These are phyloP conservation scores for Tagetes erecta DNA, from an alignment of 129 eudicot species.

Conservation along the genomic window DNA sequence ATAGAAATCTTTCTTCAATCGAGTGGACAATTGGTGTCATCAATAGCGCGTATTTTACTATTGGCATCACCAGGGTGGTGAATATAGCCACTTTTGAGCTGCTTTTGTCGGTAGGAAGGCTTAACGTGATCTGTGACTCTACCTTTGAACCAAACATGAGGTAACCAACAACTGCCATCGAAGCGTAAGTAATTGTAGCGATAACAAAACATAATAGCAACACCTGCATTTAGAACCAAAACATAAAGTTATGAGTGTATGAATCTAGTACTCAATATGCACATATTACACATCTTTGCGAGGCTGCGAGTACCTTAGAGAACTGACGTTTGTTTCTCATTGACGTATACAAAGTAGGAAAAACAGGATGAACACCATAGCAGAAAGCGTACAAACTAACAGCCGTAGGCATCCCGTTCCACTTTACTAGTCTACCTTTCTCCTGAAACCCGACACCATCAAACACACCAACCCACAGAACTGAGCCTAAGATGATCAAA, in stretches of 20 bases:
- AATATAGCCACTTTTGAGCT: conserved; percentile 24
- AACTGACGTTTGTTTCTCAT: conserved; percentile 62
- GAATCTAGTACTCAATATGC: not conserved
- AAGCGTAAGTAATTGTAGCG: conserved; percentile 15
- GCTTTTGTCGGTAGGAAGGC: conserved; percentile 19
- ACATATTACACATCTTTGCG: too few species aligned
- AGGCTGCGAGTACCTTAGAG: conserved; percentile 46
- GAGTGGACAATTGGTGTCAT: conserved; percentile 20
- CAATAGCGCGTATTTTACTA: conserved; percentile 21
- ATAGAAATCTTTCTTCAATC: conserved; percentile 3
- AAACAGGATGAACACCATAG: conserved; percentile 86
- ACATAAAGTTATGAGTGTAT: not conserved
- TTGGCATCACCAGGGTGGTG: conserved; percentile 8
- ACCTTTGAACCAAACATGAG: conserved; percentile 27
- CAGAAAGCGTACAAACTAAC: conserved; percentile 78
- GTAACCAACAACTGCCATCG: conserved; percentile 19
- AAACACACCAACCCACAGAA: conserved; percentile 36
- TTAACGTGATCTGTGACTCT: conserved; percentile 21
- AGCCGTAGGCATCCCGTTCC: conserved; percentile 41
- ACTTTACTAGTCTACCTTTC: conserved; percentile 24
- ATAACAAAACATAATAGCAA: conserved; percentile 18
- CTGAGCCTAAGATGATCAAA: conserved; percentile 26
- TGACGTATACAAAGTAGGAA: conserved; percentile 74
- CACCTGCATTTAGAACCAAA: conserved; percentile 16
- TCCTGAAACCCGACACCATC: conserved; percentile 40